Conservation (phyloP, 2,329 filamentous ascomycete genomes). For the Mycosphaerelloides madeirae region DNA sequence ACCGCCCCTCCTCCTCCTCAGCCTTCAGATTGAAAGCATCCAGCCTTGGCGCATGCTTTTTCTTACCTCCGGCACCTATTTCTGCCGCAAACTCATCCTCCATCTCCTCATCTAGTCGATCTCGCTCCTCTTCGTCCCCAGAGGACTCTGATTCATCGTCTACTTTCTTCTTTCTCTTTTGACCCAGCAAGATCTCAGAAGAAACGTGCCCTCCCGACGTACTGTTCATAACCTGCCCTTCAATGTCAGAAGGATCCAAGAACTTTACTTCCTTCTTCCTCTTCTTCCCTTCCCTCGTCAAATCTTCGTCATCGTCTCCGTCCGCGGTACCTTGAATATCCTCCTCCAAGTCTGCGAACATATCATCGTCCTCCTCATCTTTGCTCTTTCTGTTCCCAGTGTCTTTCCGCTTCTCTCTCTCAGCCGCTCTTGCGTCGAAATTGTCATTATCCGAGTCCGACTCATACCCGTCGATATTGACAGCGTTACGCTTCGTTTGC, state of each 20-base stretch:
- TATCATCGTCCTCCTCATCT: constrained; percentile 66
- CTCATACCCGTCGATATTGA: constrained; percentile 96
- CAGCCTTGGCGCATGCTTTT: constrained; percentile 86
- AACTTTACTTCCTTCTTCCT: constrained; percentile 61
- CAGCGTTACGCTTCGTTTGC: constrained; percentile 81
- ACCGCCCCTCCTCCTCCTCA: constrained; percentile 88
- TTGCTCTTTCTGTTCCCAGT: constrained; percentile 43
- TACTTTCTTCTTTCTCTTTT: constrained; percentile 41
- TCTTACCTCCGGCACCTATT: constrained; percentile 82
- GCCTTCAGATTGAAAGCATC: constrained; percentile 92
- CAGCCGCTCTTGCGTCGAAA: constrained; percentile 64
- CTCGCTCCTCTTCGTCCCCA: constrained; percentile 60
- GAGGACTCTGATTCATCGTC: constrained; percentile 30
- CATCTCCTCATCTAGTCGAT: constrained; percentile 53
- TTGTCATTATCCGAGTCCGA: constrained; percentile 89
- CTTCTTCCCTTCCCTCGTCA: constrained; percentile 51
- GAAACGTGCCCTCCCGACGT: constrained; percentile 67
- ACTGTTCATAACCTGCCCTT: constrained; percentile 71
- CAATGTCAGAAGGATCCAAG: constrained; percentile 60
- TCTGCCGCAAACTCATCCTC: constrained; percentile 78
- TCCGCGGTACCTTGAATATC: constrained; percentile 37
- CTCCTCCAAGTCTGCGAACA: constrained; percentile 72
- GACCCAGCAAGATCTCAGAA: constrained; percentile 57
- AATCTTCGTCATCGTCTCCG: constrained; percentile 51
- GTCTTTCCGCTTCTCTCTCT: constrained; percentile 33